A percentile compares a stretch with the other conserved stretches of the same genome.
Evolutionary conservation across 257 asterid genomes (phyloP).

Genomic region (Apocynum venetum): DNA sequence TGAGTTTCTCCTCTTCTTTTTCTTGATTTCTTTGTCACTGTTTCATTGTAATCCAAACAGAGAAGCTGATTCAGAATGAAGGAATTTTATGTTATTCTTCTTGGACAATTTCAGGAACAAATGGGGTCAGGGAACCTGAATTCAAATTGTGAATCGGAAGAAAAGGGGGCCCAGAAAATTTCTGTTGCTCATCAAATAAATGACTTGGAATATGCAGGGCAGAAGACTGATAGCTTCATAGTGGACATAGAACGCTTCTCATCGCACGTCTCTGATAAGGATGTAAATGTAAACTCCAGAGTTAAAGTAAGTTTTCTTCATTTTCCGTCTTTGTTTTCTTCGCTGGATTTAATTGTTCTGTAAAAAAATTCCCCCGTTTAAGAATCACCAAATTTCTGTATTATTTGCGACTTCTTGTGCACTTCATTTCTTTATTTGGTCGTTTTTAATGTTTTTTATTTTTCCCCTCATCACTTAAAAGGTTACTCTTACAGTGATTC

Average conservation of each 20-base stretch:
- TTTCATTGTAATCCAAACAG: slow-evolving; percentile 3
- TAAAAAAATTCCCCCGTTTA: too few species aligned
- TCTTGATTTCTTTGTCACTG: not conserved
- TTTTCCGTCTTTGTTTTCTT: not conserved
- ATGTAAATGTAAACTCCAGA: slow-evolving; percentile 51
- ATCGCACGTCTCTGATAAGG: slow-evolving; percentile 49
- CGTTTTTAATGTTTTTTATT: too few species aligned
- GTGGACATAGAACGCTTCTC: slow-evolving; percentile 62
- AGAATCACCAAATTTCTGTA: not conserved
- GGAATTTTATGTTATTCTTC: not conserved
- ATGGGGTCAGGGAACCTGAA: slow-evolving; percentile 33
- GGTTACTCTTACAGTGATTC: too few species aligned
- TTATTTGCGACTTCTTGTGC: too few species aligned
- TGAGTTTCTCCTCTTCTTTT: slow-evolving; percentile 7
- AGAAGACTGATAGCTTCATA: slow-evolving; percentile 50
- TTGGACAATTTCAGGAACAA: slow-evolving; percentile 28
- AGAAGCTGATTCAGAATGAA: not conserved
- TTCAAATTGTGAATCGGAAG: slow-evolving; percentile 32
- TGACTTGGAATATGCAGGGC: slow-evolving; percentile 7
- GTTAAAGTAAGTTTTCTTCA: slow-evolving; percentile 36
- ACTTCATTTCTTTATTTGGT: too few species aligned
- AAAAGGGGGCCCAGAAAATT: slow-evolving; percentile 29
- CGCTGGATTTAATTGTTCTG: too few species aligned
- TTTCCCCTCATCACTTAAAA: too few species aligned
- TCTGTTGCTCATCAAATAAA: slow-evolving; percentile 34